Conservation (phyloP, 2,329 filamentous ascomycete species). For the Botrytis pseudocinerea region DNA sequence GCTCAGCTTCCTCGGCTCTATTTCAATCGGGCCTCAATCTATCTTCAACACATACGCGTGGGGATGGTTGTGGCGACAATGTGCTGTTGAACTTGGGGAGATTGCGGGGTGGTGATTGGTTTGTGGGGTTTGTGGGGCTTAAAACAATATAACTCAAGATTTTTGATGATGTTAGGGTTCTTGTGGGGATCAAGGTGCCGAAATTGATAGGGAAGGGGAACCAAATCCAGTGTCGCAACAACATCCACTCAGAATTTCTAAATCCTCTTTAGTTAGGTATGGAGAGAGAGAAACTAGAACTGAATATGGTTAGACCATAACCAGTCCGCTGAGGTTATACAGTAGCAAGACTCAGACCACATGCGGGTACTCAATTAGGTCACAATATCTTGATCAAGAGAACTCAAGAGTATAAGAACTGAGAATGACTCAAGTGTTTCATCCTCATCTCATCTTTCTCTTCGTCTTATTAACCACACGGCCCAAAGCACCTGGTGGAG, state of each 20-base stretch:
- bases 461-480: not conserved
- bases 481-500: not conserved
- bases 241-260: not conserved
- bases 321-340: not conserved
- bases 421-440: slow-evolving; percentile 8
- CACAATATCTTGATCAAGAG: not conserved
- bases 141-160: not conserved
- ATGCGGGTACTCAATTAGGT: not conserved
- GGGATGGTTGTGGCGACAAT: not conserved
- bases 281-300: not conserved
- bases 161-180: not conserved
- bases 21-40: not conserved
- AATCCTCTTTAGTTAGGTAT: not conserved
- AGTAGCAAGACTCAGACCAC: not conserved
- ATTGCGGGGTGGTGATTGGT: not conserved
- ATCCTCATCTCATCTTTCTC: not conserved
- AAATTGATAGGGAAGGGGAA: not conserved
- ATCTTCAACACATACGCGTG: not conserved
- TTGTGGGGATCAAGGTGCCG: not conserved
- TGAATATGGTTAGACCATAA: not conserved
- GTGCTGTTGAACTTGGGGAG: not conserved
- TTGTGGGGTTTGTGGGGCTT: not conserved
- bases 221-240: not conserved
- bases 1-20: not conserved
- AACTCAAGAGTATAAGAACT: not conserved